Evolutionary conservation across 1,284 basidiomycete species (phyloP), one percentile per base, ranked within the genome.

Genomic region (Trametes sp.): DNA sequence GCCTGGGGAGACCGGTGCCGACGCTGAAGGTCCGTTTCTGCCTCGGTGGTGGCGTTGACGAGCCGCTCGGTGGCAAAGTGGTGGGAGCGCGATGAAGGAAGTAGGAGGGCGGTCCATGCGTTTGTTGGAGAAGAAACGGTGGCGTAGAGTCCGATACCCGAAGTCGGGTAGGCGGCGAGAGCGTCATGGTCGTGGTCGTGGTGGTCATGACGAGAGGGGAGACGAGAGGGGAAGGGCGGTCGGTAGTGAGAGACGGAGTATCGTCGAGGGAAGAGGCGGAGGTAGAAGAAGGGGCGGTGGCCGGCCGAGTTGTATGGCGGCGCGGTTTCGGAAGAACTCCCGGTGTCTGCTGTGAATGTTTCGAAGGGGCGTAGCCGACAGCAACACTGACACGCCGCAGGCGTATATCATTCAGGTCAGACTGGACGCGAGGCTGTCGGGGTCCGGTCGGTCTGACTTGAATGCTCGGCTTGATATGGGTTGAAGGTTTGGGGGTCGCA

Each of bases 281-380:
- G 60, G 54, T 55, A 51, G 57, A 59, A 60, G 59, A 52, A 57
- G 59, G 54, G n/a, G 63, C 56, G 52, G 56, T 55, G 38, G 64
- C 33, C 41, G 55, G 53, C 36, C 54, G 56, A 50, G 59, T 48
- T 19, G 54, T 26, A 62, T 62, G 61, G 63, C 66, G 63, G 64
- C 62, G 62, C 49, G 48, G 57, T 49, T 57, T 50, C 57, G 54
- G 62, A 52, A 58, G 63, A 45, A 62, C 45, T 45, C 51, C 61
- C 66, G 61, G 66, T 58, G 58, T 54, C 50, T 36, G 61, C 31
- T 49, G 56, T 51, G 59, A 63, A 60, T 65, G 63, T 64, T 67
- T 52, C 60, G 66, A 63, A 63, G 46, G 36, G 38, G 63, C 7
- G 35, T 57, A 45, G 21, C 45, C 52, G 62, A 62, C 65, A 62